Conservation (phyloP, 2,329 filamentous ascomycete species). For the Paramyrothecium sp. region DNA sequence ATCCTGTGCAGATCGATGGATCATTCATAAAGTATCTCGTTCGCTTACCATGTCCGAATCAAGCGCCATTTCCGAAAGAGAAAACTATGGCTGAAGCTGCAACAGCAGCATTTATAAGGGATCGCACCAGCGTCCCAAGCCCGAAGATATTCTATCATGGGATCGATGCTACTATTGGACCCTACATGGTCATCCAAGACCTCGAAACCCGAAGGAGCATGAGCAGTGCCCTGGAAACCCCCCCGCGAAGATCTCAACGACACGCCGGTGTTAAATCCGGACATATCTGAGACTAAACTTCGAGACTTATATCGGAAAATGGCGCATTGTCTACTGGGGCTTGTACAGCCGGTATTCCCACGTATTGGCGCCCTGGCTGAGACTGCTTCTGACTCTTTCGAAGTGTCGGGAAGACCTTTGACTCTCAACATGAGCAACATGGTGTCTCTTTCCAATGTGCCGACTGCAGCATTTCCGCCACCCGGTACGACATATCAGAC, state of each 20-base stretch:
- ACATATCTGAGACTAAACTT: slow-evolving; percentile 28
- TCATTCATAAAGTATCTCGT: slow-evolving; percentile 11
- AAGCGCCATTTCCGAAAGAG: slow-evolving; percentile 15
- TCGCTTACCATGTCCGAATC: slow-evolving; percentile 19
- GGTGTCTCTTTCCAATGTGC: slow-evolving; percentile 21
- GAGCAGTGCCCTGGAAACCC: slow-evolving; percentile 14
- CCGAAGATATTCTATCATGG: slow-evolving; percentile 19
- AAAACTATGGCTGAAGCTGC: slow-evolving; percentile 19
- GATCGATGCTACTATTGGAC: slow-evolving; percentile 15
- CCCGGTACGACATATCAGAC: slow-evolving; percentile 16
- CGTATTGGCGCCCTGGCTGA: slow-evolving; percentile 37
- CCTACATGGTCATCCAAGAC: slow-evolving; percentile 19
- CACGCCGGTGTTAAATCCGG: slow-evolving; percentile 13
- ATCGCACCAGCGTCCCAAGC: slow-evolving; percentile 19
- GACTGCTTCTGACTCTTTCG: slow-evolving; percentile 17
- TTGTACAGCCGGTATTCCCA: slow-evolving; percentile 29
- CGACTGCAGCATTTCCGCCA: slow-evolving; percentile 14
- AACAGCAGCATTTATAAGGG: slow-evolving; percentile 12
- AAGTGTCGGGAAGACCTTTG: slow-evolving; percentile 31
- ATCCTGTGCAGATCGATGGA: slow-evolving; percentile 15
- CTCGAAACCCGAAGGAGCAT: slow-evolving; percentile 13
- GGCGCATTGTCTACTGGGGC: slow-evolving; percentile 35
- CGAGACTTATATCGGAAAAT: slow-evolving; percentile 31
- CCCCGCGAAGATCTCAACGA: slow-evolving; percentile 14
- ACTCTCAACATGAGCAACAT: slow-evolving; percentile 41